Conservation (phyloP, 2,329 filamentous ascomycete species). For the Pseudocercospora macadamiae region DNA sequence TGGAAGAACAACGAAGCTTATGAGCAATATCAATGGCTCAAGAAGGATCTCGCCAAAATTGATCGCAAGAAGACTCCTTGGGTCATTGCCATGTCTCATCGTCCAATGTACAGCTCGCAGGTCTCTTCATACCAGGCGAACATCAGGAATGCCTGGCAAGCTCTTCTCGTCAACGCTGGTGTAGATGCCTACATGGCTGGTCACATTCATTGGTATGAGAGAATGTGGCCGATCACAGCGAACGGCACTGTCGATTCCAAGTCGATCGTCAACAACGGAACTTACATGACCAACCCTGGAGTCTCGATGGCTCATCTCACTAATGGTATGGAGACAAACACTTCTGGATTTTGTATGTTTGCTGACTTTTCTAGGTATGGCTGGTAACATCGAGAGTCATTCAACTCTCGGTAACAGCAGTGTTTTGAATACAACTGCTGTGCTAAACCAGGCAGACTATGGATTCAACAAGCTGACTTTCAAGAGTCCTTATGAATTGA, state of each 20-base stretch:
- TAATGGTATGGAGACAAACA: constrained; percentile 60
- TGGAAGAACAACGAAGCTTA: constrained; percentile 49
- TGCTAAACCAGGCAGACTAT: constrained; percentile 51
- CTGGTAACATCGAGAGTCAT: constrained; percentile 57
- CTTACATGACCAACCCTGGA: constrained; percentile 53
- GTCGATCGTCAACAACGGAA: constrained; percentile 53
- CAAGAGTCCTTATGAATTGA: constrained; percentile 44
- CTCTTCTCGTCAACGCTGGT: constrained; percentile 47
- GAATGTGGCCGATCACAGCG: constrained; percentile 43
- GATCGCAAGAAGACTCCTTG: constrained; percentile 54
- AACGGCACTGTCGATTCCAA: constrained; percentile 47
- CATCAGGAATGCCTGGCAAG: constrained; percentile 52
- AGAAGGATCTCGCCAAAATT: constrained; percentile 49
- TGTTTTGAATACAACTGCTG: constrained; percentile 47
- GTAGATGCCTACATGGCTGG: constrained; percentile 52
- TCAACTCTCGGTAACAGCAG: constrained; percentile 41
- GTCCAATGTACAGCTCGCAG: constrained; percentile 53
- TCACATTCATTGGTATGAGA: constrained; percentile 55
- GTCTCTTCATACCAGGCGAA: constrained; percentile 49
- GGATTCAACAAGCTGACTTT: constrained; percentile 55
- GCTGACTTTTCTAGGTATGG: too few relatives aligned
- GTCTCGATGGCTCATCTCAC: constrained; percentile 54
- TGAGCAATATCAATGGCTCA: constrained; percentile 53
- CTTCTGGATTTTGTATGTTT: too few relatives aligned
- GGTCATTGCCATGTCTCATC: constrained; percentile 55